Evolutionary conservation across 2,329 filamentous ascomycete genomes (phyloP).

Genomic region (Hymenoscyphus fructigenus): DNA sequence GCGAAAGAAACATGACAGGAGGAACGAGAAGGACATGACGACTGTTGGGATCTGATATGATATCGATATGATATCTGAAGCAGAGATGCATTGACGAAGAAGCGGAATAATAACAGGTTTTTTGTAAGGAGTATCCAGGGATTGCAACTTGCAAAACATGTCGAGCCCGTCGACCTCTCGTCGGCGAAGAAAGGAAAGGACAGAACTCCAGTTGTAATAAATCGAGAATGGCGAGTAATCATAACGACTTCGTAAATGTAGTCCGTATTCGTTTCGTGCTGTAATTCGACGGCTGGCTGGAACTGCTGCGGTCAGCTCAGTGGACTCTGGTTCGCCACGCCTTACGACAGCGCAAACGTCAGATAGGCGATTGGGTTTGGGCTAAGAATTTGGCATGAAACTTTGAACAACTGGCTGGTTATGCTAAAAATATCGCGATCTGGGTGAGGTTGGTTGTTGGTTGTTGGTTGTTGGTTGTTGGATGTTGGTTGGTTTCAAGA

Average conservation of each 20-base stretch:
- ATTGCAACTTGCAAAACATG: neutral
- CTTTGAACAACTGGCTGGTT: neutral
- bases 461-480: no score
- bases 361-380: neutral
- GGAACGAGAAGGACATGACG: no score
- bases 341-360: neutral
- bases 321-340: neutral
- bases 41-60: no score
- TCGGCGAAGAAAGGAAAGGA: neutral
- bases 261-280: neutral
- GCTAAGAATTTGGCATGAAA: neutral
- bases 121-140: neutral
- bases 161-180: neutral
- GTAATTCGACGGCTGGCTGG: no score
- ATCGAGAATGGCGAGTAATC: neutral
- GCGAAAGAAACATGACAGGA: no score
- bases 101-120: neutral
- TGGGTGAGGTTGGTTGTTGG: no score
- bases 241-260: neutral
- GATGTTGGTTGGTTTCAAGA: constrained; percentile 2
- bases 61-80: no score
- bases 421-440: neutral
- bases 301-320: neutral
- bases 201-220: neutral
- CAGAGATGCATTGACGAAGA: neutral